Conservation (phyloP, 2,329 filamentous ascomycete species). For the Orbilia oligospora region DNA sequence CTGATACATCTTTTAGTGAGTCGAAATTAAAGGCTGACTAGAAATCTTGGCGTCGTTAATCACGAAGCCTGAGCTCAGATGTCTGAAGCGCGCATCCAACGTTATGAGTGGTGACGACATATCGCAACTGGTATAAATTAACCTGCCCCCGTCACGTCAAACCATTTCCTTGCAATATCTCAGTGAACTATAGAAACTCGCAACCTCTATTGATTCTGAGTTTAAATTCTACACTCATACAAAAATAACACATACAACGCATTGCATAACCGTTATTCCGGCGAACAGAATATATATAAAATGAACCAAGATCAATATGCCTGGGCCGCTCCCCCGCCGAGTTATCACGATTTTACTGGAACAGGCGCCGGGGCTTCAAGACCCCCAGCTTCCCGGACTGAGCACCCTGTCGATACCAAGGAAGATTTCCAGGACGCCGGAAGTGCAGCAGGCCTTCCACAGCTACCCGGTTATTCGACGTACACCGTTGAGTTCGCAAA, state of each 20-base stretch:
- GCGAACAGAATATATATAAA: not conserved
- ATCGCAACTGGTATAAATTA: conserved; percentile 16
- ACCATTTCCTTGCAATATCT: not conserved
- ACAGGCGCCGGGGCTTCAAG: not conserved
- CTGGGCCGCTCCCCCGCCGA: conserved; percentile 30
- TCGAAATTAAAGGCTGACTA: not conserved
- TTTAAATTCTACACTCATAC: not conserved
- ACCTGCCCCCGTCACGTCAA: not conserved
- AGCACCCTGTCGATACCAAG: conserved; percentile 27
- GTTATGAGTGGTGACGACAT: conserved; percentile 17
- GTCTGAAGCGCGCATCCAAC: not conserved
- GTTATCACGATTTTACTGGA: conserved; percentile 21
- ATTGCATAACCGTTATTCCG: not conserved
- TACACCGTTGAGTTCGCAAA: conserved; percentile 53
- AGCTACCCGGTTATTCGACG: conserved; percentile 36
- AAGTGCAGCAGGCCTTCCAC: conserved; percentile 22
- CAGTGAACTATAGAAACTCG: not conserved
- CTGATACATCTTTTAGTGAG: not conserved
- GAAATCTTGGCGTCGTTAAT: not conserved
- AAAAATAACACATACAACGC: conserved; percentile 8
- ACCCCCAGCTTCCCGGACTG: not conserved
- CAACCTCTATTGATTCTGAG: not conserved
- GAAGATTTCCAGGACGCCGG: conserved; percentile 15
- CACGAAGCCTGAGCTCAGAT: not conserved
- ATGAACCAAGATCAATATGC: conserved; percentile 3